These are phyloP conservation scores for Pseudogymnoascus sp. DNA, from an alignment of 2,329 filamentous ascomycete genomes.

Conservation along the genomic window DNA sequence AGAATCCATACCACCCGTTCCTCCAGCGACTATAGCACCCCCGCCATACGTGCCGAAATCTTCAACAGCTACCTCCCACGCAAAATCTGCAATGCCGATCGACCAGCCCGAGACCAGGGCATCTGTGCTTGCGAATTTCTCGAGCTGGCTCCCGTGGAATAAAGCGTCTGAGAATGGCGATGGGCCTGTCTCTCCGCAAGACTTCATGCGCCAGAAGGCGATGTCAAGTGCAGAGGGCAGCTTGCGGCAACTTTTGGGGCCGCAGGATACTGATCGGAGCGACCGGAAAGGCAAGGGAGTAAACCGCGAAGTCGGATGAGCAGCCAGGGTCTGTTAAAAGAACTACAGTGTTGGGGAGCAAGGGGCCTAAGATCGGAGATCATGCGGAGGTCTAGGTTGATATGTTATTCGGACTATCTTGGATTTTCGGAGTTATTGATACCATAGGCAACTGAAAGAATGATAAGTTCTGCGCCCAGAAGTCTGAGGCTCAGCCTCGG, in stretches of 20 bases:
- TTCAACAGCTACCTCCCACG: slow-evolving; percentile 12
- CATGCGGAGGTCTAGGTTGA: not conserved
- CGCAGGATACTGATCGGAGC: slow-evolving; percentile 21
- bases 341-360: not conserved
- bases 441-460: not conserved
- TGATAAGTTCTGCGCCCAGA: not conserved
- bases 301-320: slow-evolving; percentile 14
- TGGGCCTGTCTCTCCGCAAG: not conserved
- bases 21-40: slow-evolving; percentile 16
- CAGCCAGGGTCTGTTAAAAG: not conserved
- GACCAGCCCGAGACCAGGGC: slow-evolving; percentile 21
- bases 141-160: slow-evolving; percentile 26
- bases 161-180: slow-evolving; percentile 9
- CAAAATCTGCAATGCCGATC: slow-evolving; percentile 15
- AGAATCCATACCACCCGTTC: slow-evolving; percentile 13
- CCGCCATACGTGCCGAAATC: slow-evolving; percentile 3
- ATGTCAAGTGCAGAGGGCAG: slow-evolving; percentile 48
- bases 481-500: not conserved
- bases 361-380: not conserved
- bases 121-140: slow-evolving; percentile 23
- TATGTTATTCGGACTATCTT: not conserved
- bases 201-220: slow-evolving; percentile 19
- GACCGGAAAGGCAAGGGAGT: slow-evolving; percentile 26
- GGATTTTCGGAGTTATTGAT: not conserved
- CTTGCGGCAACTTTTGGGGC: slow-evolving; percentile 43